Evolutionary conservation across 805 yeast genomes (phyloP).

Genomic region (Kuraishia molischiana): DNA sequence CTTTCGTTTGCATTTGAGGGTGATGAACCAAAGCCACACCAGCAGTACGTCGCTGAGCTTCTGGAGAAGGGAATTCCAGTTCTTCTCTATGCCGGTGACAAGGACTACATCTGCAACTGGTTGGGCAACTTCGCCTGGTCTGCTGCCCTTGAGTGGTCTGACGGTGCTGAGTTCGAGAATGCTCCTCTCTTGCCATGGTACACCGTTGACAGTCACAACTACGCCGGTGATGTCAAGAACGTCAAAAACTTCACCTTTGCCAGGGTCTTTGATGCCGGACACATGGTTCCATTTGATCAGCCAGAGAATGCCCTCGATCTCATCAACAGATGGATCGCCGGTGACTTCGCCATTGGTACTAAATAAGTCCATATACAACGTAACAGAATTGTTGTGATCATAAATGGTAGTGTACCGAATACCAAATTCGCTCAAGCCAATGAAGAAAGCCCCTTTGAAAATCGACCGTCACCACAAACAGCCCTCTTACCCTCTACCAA

Average conservation of each 20-base stretch:
- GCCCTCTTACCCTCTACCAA: too few relatives aligned
- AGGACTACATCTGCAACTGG: slow-evolving; percentile 96
- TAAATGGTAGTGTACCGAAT: not conserved
- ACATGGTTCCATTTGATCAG: slow-evolving; percentile 88
- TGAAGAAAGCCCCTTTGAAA: not conserved
- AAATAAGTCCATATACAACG: too few relatives aligned
- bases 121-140: slow-evolving; percentile 89
- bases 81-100: slow-evolving; percentile 89
- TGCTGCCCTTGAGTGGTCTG: slow-evolving; percentile 40
- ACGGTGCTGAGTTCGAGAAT: slow-evolving; percentile 1
- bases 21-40: slow-evolving; percentile 90
- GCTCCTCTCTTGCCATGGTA: slow-evolving; percentile 3
- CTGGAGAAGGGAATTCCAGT: slow-evolving; percentile 73
- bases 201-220: slow-evolving; percentile 20
- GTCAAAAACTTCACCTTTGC: slow-evolving; percentile 64
- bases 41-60: slow-evolving; percentile 58
- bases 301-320: slow-evolving; percentile 63
- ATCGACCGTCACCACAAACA: not conserved
- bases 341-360: slow-evolving; percentile 4
- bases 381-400: too few relatives aligned
- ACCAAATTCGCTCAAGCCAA: not conserved
- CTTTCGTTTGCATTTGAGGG: slow-evolving; percentile 78
- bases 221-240: slow-evolving; percentile 69
- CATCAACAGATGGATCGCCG: slow-evolving; percentile 68
- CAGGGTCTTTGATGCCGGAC: slow-evolving; percentile 77